Percentiles rank a stretch among this genome's conserved stretches.
These are phyloP conservation scores for Ustilago nuda DNA, from an alignment of 1,284 basidiomycete genomes.

Conservation along the genomic window DNA sequence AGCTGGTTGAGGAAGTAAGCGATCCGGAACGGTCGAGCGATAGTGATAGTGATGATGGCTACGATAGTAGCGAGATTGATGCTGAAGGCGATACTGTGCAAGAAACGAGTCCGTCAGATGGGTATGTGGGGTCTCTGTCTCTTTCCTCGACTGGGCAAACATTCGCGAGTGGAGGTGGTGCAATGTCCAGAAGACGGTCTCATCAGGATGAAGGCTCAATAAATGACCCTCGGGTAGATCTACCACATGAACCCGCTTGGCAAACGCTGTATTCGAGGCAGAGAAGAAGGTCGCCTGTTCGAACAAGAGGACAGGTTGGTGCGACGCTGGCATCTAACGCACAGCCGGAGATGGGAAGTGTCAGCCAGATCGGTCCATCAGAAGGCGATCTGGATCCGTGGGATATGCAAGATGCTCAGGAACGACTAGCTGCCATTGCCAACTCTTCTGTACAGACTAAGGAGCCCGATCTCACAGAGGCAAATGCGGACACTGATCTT, in stretches of 20 bases:
- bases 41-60: constrained; percentile 4
- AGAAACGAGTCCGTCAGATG: background rate
- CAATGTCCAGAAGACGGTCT: constrained; percentile 3
- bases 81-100: background rate
- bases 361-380: constrained; percentile 21
- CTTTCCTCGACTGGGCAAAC: too few relatives aligned
- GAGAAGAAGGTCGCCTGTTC: constrained; percentile 9
- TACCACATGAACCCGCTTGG: constrained; percentile 41
- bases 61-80: background rate
- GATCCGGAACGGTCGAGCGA: constrained; percentile 25
- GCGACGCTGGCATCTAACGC: background rate
- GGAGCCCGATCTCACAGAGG: background rate
- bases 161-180: background rate
- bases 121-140: constrained; percentile 1
- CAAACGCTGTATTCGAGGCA: constrained; percentile 42
- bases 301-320: background rate
- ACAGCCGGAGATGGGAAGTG: background rate
- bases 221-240: constrained; percentile 21
- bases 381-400: constrained; percentile 52
- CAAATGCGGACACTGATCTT: background rate
- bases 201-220: background rate
- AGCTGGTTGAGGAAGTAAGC: constrained; percentile 45
- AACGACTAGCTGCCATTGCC: constrained; percentile 31
- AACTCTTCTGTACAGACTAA: background rate
- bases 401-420: constrained; percentile 53